Evolutionary conservation across 257 asterid genomes (phyloP), one percentile per base, ranked within the genome.

Genomic region (Penstemon davidsonii): DNA sequence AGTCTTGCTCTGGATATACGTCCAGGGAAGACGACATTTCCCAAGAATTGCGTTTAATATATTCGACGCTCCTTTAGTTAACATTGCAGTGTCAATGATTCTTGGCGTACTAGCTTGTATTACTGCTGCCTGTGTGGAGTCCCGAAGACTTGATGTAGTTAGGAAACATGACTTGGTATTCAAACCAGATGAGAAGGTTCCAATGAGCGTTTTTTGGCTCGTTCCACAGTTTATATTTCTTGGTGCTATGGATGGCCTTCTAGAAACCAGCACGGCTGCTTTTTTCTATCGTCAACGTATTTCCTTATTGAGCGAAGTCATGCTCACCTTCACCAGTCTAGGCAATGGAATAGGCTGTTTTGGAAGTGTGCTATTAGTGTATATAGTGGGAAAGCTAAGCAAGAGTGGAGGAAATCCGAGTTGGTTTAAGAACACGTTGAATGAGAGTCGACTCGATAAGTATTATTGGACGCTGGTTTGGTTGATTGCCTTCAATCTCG

Each of bases 141-240:
- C 71, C 5, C 71, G 62, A 15, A 79, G 83, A 39, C 57, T 52
- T 4, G 6, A 52, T 12, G 62, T 72, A 8, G 53, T 64, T 38
- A 53, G 33, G 9, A 43, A 37, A 11, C 76, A 71, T 37, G 68
- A 44, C 44, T 50, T 71, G 33, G 58, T 63, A 12, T 39, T 36
- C 7, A 72, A 72, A 49, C 76, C 76, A 3, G 43, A 64, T n/a
- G 67, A 44, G 1, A 44, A 42, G 3, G 47, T 64, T 41, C 72
- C 77, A 1, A 74, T 67, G 69, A 74, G 70, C 19, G 55, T 68
- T n/a, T 74, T 74, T 39, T 74, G 78, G 78, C 50, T 72, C 11
- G 33, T 72, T 36, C 80, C 80, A 43, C 83, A 74, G 50, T 74
- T 60, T 64, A 7, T 70, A 44, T 74, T 74, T 40, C 77, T 74